phyloP scores from a whole-genome alignment of 2,329 filamentous ascomycete species.

The Sarocladiaceae sp. region DNA sequence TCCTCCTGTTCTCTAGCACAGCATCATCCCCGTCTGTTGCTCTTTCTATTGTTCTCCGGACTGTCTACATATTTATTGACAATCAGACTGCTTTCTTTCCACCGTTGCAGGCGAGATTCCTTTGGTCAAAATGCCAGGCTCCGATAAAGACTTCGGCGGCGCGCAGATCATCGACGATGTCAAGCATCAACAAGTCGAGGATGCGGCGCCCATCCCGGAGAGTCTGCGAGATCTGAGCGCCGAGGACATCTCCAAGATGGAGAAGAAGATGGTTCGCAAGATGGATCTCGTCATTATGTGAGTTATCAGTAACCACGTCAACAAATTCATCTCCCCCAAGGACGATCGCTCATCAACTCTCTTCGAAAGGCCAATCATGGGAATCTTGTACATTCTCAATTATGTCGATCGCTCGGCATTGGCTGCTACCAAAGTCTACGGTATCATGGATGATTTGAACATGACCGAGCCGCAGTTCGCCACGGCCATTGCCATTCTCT shows the following conservation, averaged over 20 bases:
- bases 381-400: conserved; percentile 35
- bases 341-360: neutral
- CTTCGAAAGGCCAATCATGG: conserved; percentile 17
- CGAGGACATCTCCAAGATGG: conserved; percentile 13
- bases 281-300: conserved; percentile 18
- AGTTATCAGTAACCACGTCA: neutral
- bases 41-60: too few species aligned
- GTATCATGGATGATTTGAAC: conserved; percentile 33
- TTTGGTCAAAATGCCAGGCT: neutral
- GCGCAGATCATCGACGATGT: neutral
- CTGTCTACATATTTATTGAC: too few species aligned
- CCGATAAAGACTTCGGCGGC: neutral
- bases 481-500: conserved; percentile 38
- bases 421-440: conserved; percentile 33
- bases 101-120: too few species aligned
- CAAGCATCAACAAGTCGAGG: conserved; percentile 3
- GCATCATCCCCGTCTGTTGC: too few species aligned
- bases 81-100: too few species aligned
- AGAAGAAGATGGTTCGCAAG: conserved; percentile 19
- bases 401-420: conserved; percentile 34
- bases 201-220: conserved; percentile 14
- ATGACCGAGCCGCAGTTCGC: conserved; percentile 31
- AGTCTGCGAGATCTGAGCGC: conserved; percentile 14
- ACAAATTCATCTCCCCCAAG: neutral
- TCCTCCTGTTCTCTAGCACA: too few species aligned